These are phyloP conservation scores for Colletotrichum coccodes DNA, from an alignment of 2,329 filamentous ascomycete species.

Conservation along the genomic window DNA sequence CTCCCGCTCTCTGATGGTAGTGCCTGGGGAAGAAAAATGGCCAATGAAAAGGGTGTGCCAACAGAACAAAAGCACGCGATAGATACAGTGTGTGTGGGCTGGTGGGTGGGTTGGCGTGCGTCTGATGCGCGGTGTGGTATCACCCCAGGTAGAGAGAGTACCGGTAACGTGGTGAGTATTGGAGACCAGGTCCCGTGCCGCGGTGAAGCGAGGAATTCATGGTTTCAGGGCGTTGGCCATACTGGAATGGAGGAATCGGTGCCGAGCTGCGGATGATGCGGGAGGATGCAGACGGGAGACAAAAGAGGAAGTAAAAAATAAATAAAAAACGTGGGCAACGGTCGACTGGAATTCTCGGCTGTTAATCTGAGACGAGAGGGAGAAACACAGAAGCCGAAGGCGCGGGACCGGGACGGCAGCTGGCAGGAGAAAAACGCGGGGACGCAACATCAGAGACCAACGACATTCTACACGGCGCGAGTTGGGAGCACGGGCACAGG, in stretches of 20 bases:
- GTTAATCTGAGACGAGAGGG: conserved; percentile 8
- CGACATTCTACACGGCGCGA: background rate
- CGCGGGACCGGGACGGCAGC: background rate
- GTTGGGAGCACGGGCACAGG: background rate
- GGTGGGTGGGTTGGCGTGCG: conserved; percentile 1
- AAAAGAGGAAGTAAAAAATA: background rate
- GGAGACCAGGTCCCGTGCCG: background rate
- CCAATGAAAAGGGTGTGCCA: background rate
- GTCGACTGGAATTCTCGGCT: conserved; percentile 1
- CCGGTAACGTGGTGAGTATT: background rate
- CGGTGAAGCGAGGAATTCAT: background rate
- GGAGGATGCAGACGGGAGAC: background rate
- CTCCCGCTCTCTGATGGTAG: background rate
- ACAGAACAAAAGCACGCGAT: background rate
- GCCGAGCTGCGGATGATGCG: background rate
- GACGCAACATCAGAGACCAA: background rate
- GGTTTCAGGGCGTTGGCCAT: background rate
- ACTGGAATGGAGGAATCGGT: background rate
- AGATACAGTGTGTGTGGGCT: background rate
- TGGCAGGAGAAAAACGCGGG: background rate
- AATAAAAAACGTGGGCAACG: conserved; percentile 22
- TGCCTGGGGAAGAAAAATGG: background rate
- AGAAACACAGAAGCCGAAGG: background rate
- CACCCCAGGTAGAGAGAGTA: background rate
- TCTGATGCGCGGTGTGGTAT: conserved; percentile 5